phyloP scores from a whole-genome alignment of 2,329 filamentous ascomycete genomes.

The Cercospora citrullina region DNA sequence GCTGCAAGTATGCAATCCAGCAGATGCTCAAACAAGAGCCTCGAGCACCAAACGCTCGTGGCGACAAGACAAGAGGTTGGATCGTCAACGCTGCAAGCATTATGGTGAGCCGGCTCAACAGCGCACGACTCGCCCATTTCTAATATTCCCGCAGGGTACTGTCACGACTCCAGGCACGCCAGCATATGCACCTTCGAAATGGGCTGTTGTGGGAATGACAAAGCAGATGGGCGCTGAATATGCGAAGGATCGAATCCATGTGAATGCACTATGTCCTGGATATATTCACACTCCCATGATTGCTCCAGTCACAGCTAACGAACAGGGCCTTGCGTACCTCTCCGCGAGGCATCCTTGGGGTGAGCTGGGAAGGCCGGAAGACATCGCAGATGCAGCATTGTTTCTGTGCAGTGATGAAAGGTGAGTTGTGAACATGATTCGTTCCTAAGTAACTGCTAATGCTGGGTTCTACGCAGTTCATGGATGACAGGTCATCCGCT shows the following conservation, averaged over 20 bases:
- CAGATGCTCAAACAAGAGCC: constrained; percentile 47
- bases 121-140: background rate
- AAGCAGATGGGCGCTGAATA: constrained; percentile 34
- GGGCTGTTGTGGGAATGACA: constrained; percentile 35
- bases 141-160: background rate
- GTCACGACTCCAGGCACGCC: background rate
- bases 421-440: constrained; percentile 16
- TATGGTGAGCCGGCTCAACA: constrained; percentile 33
- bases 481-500: constrained; percentile 27
- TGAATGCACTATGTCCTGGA: constrained; percentile 27
- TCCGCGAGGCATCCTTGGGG: constrained; percentile 28
- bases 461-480: constrained; percentile 11
- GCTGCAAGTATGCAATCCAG: constrained; percentile 44
- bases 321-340: constrained; percentile 20
- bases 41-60: constrained; percentile 32
- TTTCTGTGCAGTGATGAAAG: constrained; percentile 34
- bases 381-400: constrained; percentile 32
- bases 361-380: constrained; percentile 28
- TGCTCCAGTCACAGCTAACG: background rate
- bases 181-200: constrained; percentile 28
- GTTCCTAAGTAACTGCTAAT: constrained; percentile 1
- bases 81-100: constrained; percentile 54
- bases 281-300: constrained; percentile 27
- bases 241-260: constrained; percentile 31
- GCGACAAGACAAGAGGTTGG: constrained; percentile 49